Evolutionary conservation across 2,329 filamentous ascomycete genomes (phyloP), one percentile per base, ranked within the genome.

Genomic region (Venturia pyrina): DNA sequence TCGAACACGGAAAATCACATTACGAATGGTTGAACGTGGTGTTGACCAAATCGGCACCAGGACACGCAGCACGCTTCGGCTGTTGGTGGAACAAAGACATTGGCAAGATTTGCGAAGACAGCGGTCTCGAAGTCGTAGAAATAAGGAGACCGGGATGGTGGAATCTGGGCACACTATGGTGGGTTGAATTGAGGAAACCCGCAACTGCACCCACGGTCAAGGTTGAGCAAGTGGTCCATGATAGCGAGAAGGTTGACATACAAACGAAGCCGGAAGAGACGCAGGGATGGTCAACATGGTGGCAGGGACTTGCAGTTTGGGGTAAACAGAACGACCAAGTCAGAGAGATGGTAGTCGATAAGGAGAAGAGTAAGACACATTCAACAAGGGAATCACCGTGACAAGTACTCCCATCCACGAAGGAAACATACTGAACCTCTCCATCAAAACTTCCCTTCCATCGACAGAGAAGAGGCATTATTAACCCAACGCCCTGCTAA

Each of bases 1-100:
- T 82, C 6, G 80, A 82, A 73, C 80, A 82, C 69, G 80, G 80
- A n/a, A 76, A 78, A 66, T 78, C 76, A 69, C 74, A 80, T 68
- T 78, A 77, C 67, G 69, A 75, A 10, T 82, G 80, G 80, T 69
- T 82, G 68, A 82, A 82, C 71, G 71, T 70, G 13, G 70, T 80
- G 44, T 71, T 82, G 63, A 80, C 82, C 69, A 75, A 75, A 64
- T 72, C 76, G 11, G 80, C 80, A 21, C 73, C 78, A 48, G 76
- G 75, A 66, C 80, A 82, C 69, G 80, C 80, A 1, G 76, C 80
- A 62, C 74, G 77, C 59, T 78, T 81, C 68, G 80, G 80, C 21
- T 82, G 80, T 69, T 82, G 80, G 79, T 82, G 78, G 77, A 82
- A 82, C 69, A 80, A 80, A 68, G 80, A 82, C 65, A 80, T 82